Conservation (phyloP, 2,329 filamentous ascomycete species). For the Microdochium trichocladiopsis region DNA sequence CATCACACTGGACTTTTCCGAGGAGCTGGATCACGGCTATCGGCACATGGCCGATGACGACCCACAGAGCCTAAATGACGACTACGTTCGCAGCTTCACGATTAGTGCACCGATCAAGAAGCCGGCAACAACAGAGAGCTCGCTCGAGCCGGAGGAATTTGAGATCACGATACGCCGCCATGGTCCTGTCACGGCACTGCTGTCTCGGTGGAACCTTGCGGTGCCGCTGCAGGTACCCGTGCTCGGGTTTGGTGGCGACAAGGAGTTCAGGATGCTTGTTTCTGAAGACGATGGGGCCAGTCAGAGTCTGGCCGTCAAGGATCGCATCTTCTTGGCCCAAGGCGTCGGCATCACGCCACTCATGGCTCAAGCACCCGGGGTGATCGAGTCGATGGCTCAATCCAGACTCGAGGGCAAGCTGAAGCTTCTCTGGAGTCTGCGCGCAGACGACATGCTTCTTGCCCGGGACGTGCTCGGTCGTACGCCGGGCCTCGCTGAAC, state of each 20-base stretch:
- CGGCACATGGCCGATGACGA: slow-evolving; percentile 80
- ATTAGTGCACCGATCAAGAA: slow-evolving; percentile 47
- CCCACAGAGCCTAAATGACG: slow-evolving; percentile 74
- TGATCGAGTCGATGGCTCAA: slow-evolving; percentile 29
- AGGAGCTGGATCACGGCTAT: slow-evolving; percentile 66
- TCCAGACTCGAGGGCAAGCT: slow-evolving; percentile 23
- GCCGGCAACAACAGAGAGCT: slow-evolving; percentile 3
- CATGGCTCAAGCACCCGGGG: slow-evolving; percentile 54
- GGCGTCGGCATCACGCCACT: slow-evolving; percentile 82
- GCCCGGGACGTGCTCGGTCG: slow-evolving; percentile 50
- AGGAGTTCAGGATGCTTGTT: slow-evolving; percentile 45
- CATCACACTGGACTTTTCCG: slow-evolving; percentile 65
- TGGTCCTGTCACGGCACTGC: slow-evolving; percentile 59
- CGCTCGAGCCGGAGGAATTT: slow-evolving; percentile 28
- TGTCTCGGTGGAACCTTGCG: slow-evolving; percentile 51
- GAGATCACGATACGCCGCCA: slow-evolving; percentile 67
- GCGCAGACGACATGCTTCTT: slow-evolving; percentile 52
- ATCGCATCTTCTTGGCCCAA: slow-evolving; percentile 60
- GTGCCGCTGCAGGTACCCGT: slow-evolving; percentile 57
- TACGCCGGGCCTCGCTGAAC: slow-evolving; percentile 40
- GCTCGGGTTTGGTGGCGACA: slow-evolving; percentile 64
- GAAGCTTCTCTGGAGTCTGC: slow-evolving; percentile 61
- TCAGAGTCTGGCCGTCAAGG: slow-evolving; percentile 16
- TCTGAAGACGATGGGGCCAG: slow-evolving; percentile 53
- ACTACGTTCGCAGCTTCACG: slow-evolving; percentile 78